Percentiles rank a stretch among this genome's conserved stretches.
phyloP scores from a whole-genome alignment of 2,329 filamentous ascomycete genomes.

The Cryoendolithus antarcticus region DNA sequence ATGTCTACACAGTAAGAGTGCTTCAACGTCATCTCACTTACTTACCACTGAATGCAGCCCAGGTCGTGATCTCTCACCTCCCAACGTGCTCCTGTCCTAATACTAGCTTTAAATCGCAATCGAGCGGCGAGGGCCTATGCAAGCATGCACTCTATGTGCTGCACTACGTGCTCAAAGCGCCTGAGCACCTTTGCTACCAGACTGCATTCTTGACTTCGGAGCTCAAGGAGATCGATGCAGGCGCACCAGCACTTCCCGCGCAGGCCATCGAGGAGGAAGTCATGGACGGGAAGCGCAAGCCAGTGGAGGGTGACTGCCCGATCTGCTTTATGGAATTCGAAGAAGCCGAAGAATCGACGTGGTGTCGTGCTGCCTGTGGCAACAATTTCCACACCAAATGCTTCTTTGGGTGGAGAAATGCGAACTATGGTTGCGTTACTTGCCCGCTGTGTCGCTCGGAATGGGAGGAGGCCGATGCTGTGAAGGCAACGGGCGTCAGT shows the following conservation, averaged over 20 bases:
- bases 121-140: slow-evolving; percentile 38
- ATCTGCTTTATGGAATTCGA: slow-evolving; percentile 49
- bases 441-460: slow-evolving; percentile 21
- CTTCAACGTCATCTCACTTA: too few relatives aligned
- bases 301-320: slow-evolving; percentile 49
- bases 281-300: slow-evolving; percentile 40
- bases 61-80: slow-evolving; percentile 33
- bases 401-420: slow-evolving; percentile 40
- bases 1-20: slow-evolving; percentile 42
- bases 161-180: slow-evolving; percentile 45
- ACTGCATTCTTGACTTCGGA: slow-evolving; percentile 48
- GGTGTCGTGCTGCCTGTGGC: slow-evolving; percentile 49
- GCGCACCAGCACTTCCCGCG: slow-evolving; percentile 38
- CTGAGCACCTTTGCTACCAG: slow-evolving; percentile 45
- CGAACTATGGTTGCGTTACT: slow-evolving; percentile 12
- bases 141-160: slow-evolving; percentile 54
- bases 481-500: neutral
- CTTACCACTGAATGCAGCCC: too few relatives aligned
- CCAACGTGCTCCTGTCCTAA: slow-evolving; percentile 26
- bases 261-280: slow-evolving; percentile 16
- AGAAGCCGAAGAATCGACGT: slow-evolving; percentile 38
- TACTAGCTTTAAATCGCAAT: slow-evolving; percentile 8
- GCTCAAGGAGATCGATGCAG: slow-evolving; percentile 42
- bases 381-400: slow-evolving; percentile 49
- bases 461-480: slow-evolving; percentile 12